Evolutionary conservation across 2,329 filamentous ascomycete genomes (phyloP).

Genomic region (Seiridium cupressi): DNA sequence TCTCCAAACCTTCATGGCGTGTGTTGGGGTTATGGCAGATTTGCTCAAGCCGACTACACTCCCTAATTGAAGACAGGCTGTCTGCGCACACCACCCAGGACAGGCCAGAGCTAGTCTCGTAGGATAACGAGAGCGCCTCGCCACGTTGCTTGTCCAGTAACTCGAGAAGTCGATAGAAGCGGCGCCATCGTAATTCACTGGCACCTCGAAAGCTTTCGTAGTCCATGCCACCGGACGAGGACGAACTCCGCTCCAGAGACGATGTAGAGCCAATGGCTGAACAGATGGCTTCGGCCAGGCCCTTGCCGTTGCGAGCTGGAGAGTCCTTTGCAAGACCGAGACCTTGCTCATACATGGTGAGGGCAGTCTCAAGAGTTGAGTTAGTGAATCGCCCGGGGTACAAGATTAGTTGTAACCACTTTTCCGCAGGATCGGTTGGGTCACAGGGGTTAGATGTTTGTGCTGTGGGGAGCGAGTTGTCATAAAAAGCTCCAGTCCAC

Average conservation of each 20-base stretch:
- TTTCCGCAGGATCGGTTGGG: constrained; percentile 70
- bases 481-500: constrained; percentile 70
- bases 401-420: constrained; percentile 83
- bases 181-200: constrained; percentile 81
- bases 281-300: constrained; percentile 75
- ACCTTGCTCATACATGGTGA: constrained; percentile 76
- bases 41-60: constrained; percentile 75
- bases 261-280: constrained; percentile 69
- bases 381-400: constrained; percentile 79
- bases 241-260: constrained; percentile 53
- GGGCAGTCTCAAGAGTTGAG: constrained; percentile 77
- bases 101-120: constrained; percentile 69
- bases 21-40: constrained; percentile 70
- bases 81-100: constrained; percentile 86
- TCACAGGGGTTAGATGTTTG: constrained; percentile 62
- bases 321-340: constrained; percentile 40
- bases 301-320: constrained; percentile 42
- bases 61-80: constrained; percentile 73
- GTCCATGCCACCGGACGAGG: constrained; percentile 63
- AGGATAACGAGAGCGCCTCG: constrained; percentile 75
- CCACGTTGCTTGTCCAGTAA: constrained; percentile 85
- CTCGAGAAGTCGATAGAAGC: constrained; percentile 81
- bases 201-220: constrained; percentile 72
- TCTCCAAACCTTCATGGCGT: constrained; percentile 41
- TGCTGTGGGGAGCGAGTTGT: constrained; percentile 52